phyloP scores from a whole-genome alignment of 306 rosid genomes.

The Dalbergia oliveri region DNA sequence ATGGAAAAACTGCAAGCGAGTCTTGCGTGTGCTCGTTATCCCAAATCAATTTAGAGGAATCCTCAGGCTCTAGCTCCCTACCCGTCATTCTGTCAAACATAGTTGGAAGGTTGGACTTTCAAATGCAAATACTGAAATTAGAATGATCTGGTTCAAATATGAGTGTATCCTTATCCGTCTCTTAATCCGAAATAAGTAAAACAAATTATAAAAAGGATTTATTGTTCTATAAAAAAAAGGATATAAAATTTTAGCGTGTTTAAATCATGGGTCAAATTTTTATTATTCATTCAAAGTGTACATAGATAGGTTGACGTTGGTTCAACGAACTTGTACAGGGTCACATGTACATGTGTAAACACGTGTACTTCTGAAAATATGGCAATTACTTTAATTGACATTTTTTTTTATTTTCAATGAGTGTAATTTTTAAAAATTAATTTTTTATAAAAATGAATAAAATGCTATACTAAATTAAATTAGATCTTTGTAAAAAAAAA shows the following conservation, averaged over 20 bases:
- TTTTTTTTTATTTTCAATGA: neutral
- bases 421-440: neutral
- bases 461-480: neutral
- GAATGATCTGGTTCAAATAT: neutral
- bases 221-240: no score
- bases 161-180: conserved; percentile 16
- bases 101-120: neutral
- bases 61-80: neutral
- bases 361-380: neutral
- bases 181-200: neutral
- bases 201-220: neutral
- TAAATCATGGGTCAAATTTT: neutral
- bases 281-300: neutral
- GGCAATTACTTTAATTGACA: neutral
- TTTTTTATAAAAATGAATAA: no score
- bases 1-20: neutral
- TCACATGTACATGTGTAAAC: no score
- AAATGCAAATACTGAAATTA: neutral
- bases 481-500: no score
- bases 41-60: neutral
- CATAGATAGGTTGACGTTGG: neutral
- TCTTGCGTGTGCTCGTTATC: neutral
- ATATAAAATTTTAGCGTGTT: conserved; percentile 11
- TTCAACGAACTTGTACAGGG: neutral
- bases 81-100: neutral